Conservation (phyloP, 495 filamentous ascomycete genomes). For the Pseudomonodictys pantanalensis region DNA sequence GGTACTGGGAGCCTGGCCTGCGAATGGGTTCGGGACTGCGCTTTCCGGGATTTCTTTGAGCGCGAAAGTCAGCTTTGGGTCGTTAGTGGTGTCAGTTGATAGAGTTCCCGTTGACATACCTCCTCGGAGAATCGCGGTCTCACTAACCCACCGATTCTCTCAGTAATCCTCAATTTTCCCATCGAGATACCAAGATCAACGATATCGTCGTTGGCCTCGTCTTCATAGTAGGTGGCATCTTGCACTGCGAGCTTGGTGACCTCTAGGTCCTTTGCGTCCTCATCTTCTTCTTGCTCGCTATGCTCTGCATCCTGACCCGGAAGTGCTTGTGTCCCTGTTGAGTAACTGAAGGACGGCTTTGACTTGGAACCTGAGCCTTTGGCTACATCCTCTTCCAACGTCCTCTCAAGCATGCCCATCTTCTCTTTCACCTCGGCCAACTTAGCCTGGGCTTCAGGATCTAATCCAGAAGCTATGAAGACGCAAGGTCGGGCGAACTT, state of each 20-base stretch:
- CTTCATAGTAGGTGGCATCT: conserved; percentile 63
- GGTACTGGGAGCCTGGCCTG: conserved; percentile 3
- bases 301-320: conserved; percentile 32
- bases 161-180: conserved; percentile 68
- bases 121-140: conserved; percentile 63
- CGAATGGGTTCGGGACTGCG: conserved; percentile 13
- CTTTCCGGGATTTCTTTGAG: conserved; percentile 20
- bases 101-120: conserved; percentile 40
- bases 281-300: conserved; percentile 46
- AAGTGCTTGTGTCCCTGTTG: conserved; percentile 9
- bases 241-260: conserved; percentile 54
- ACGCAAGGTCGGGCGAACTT: conserved; percentile 62
- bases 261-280: conserved; percentile 44
- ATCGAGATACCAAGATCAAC: conserved; percentile 68
- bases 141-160: conserved; percentile 60
- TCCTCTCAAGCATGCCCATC: conserved; percentile 60
- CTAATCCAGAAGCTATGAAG: conserved; percentile 59
- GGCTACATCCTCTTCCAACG: conserved; percentile 57
- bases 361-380: conserved; percentile 18
- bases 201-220: conserved; percentile 56
- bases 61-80: conserved; percentile 9
- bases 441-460: conserved; percentile 58
- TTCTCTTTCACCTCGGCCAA: conserved; percentile 69
- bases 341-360: not conserved
- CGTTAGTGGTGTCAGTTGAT: not conserved